These are phyloP conservation scores for Stygiomarasmius scandens DNA, from an alignment of 1,284 basidiomycete species.

Conservation along the genomic window DNA sequence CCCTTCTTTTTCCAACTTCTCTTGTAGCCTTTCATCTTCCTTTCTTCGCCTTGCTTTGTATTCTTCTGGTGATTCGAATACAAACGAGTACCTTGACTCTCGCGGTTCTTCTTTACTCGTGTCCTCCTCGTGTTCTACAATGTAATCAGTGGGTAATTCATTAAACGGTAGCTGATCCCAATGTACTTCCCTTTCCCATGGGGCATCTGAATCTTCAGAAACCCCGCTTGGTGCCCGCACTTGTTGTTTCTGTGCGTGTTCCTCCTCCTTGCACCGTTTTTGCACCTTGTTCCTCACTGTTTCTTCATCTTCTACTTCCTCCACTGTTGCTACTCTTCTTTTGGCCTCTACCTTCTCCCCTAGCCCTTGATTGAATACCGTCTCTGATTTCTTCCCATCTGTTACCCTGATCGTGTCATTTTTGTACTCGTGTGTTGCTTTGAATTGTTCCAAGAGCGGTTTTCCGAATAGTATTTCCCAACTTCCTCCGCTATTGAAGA, in stretches of 20 bases:
- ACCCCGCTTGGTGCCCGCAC: too few relatives aligned
- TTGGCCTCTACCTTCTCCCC: neutral
- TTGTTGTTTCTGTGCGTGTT: neutral
- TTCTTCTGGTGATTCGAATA: neutral
- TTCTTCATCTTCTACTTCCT: neutral
- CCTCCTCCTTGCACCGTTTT: neutral
- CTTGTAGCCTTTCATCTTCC: neutral
- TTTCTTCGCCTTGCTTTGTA: neutral
- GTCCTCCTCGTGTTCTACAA: too few relatives aligned
- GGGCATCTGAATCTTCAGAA: too few relatives aligned
- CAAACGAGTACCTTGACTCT: neutral
- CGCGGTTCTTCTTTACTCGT: neutral
- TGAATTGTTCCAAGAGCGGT: constrained; percentile 26
- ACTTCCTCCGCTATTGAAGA: constrained; percentile 32
- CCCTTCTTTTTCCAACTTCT: neutral
- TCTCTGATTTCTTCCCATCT: neutral
- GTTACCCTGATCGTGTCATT: constrained; percentile 18
- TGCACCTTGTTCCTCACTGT: neutral
- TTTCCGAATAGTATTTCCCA: constrained; percentile 38
- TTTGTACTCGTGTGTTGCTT: constrained; percentile 28
- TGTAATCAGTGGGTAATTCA: too few relatives aligned
- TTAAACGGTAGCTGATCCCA: too few relatives aligned
- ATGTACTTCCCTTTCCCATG: too few relatives aligned
- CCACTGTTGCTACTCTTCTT: neutral
- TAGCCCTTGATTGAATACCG: constrained; percentile 5